phyloP scores from a whole-genome alignment of 257 asterid species.

The Marsdenia floribunda region DNA sequence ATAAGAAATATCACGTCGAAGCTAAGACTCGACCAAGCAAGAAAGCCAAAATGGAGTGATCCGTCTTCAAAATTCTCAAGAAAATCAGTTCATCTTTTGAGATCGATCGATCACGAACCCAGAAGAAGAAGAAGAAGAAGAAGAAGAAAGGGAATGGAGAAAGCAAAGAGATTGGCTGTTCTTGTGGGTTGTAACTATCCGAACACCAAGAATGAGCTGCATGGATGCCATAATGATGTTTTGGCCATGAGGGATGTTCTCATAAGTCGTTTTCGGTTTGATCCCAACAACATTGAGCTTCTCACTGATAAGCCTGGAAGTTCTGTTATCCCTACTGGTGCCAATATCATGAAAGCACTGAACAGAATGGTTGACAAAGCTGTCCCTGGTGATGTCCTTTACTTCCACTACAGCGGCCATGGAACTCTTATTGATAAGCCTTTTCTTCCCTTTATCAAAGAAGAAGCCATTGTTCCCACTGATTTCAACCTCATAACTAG shows the following conservation, averaged over 20 bases:
- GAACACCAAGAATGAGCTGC: conserved; percentile 51
- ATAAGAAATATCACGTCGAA: not conserved
- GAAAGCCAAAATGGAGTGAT: not conserved
- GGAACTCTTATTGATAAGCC: conserved; percentile 42
- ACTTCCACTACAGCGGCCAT: conserved; percentile 79
- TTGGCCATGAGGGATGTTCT: conserved; percentile 53
- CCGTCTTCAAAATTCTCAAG: not conserved
- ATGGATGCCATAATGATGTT: conserved; percentile 76
- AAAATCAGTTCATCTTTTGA: not conserved
- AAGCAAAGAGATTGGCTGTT: conserved; percentile 57
- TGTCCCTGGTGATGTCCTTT: conserved; percentile 46
- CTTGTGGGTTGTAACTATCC: conserved; percentile 90
- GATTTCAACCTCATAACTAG: conserved; percentile 81
- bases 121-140: not conserved
- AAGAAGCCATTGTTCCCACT: conserved; percentile 74
- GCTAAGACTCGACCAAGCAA: not conserved
- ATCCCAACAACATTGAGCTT: conserved; percentile 30
- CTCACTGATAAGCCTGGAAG: conserved; percentile 56
- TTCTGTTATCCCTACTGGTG: conserved; percentile 57
- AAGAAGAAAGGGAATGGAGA: conserved; percentile 25
- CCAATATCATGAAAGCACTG: conserved; percentile 61
- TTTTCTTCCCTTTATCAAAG: conserved; percentile 26
- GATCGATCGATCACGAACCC: no score
- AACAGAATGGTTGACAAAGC: conserved; percentile 52
- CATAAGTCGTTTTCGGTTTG: conserved; percentile 45